These are phyloP conservation scores for Oenanthe javanica DNA, from an alignment of 140 eudicot species.

Conservation along the genomic window DNA sequence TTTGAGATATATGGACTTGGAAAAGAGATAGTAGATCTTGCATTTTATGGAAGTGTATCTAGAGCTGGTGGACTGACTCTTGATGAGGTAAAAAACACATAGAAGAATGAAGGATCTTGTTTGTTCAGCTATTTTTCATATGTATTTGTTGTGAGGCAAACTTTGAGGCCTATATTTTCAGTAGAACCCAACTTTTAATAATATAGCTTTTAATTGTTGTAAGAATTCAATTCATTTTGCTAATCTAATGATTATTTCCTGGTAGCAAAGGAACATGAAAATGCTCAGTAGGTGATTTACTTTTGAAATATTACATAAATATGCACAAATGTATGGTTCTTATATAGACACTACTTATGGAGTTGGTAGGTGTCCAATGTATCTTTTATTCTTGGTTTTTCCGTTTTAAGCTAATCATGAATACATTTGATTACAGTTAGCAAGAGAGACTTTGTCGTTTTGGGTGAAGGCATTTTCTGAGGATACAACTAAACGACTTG, in stretches of 20 bases:
- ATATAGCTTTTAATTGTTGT: neutral
- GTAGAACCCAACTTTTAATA: neutral
- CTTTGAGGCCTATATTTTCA: neutral
- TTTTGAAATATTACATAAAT: neutral
- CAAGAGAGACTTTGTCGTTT: constrained; percentile 88
- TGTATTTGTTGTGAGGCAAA: neutral
- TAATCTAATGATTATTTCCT: neutral
- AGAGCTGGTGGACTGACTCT: constrained; percentile 90
- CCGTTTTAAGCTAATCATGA: neutral
- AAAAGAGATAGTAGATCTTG: constrained; percentile 67
- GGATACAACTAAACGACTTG: constrained; percentile 97
- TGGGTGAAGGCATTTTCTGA: constrained; percentile 99
- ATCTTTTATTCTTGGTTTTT: neutral
- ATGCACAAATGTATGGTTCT: neutral
- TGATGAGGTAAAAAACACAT: constrained; percentile 71
- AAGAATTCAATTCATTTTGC: neutral
- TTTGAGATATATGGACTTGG: constrained; percentile 97
- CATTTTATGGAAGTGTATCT: constrained; percentile 87
- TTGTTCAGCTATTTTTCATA: neutral
- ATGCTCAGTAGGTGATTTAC: constrained; percentile 3
- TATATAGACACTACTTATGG: neutral
- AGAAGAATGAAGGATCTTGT: constrained; percentile 4
- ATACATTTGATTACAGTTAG: constrained; percentile 47
- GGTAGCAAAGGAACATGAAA: neutral
- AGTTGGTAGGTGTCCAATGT: neutral